Conservation (phyloP, 148 eudicot genomes). For the Dianthus caryophyllus region DNA sequence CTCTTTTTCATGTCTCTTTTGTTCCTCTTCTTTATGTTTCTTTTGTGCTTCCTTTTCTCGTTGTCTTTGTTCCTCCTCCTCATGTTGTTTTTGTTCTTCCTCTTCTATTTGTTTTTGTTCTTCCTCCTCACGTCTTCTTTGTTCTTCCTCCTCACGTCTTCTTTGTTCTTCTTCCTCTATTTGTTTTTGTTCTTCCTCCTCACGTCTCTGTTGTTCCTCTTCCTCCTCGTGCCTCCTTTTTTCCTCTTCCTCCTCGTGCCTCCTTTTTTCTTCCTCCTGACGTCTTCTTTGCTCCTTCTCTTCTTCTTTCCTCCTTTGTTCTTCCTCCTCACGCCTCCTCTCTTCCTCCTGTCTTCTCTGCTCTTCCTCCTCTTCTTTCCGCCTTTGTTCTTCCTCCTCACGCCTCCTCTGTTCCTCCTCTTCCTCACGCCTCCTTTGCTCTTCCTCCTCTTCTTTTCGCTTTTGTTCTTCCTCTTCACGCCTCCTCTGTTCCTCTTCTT, state of each 20-base stretch:
- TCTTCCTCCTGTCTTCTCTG: constrained; percentile 27
- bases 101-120: constrained; percentile 2
- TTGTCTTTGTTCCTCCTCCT: constrained; percentile 1
- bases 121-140: constrained; percentile 13
- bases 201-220: constrained; percentile 5
- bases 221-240: not conserved
- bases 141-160: not conserved
- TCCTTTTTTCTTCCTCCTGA: constrained; percentile 6
- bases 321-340: constrained; percentile 14
- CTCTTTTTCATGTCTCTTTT: not conserved
- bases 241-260: constrained; percentile 10
- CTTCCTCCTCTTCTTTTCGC: not conserved
- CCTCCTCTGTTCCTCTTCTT: not conserved
- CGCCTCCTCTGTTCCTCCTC: constrained; percentile 14
- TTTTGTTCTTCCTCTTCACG: constrained; percentile 10
- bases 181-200: constrained; percentile 6
- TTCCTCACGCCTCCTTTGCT: not conserved
- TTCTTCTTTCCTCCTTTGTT: not conserved
- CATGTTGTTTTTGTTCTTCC: no score
- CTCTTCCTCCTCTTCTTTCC: constrained; percentile 18
- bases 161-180: not conserved
- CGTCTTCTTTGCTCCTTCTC: not conserved
- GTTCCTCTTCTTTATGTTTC: not conserved
- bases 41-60: constrained; percentile 9
- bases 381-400: constrained; percentile 11